Conservation (phyloP, 257 asterid genomes). For the Nemophila menziesii region DNA sequence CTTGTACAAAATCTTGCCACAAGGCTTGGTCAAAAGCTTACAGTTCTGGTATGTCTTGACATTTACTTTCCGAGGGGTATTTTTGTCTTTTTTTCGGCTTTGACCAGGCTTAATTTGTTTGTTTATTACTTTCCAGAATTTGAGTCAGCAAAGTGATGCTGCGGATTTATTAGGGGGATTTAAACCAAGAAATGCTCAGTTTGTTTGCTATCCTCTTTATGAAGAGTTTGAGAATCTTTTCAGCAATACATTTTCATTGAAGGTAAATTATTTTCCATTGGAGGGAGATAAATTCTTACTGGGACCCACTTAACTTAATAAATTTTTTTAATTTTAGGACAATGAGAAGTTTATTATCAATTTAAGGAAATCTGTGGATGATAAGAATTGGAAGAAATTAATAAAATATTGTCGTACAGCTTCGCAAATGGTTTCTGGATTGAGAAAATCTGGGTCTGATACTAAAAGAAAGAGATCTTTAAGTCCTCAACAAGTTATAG, state of each 20-base stretch:
- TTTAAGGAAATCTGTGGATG: constrained; percentile 27
- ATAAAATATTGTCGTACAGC: constrained; percentile 48
- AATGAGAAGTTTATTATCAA: constrained; percentile 30
- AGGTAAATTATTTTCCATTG: no score
- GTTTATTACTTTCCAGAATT: constrained; percentile 48
- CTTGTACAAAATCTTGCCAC: constrained; percentile 79
- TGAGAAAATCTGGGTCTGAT: constrained; percentile 39
- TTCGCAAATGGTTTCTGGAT: constrained; percentile 32
- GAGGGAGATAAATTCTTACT: no score
- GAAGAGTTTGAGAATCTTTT: constrained; percentile 65
- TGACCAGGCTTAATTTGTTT: neutral
- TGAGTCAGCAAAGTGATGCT: constrained; percentile 93
- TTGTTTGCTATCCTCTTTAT: constrained; percentile 63
- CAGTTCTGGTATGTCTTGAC: constrained; percentile 68
- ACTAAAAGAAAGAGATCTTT: constrained; percentile 74
- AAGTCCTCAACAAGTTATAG: constrained; percentile 26
- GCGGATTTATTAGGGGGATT: constrained; percentile 89
- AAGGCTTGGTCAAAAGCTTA: constrained; percentile 70
- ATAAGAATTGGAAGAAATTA: constrained; percentile 69
- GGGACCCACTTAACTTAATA: constrained; percentile 10
- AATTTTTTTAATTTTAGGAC: constrained; percentile 37
- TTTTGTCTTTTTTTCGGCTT: neutral
- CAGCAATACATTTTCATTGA: constrained; percentile 38
- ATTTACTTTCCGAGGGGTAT: constrained; percentile 2
- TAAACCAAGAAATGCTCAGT: constrained; percentile 76